These are phyloP conservation scores for Tuctoria greenei DNA, from an alignment of 176 grass and related monocot species.

Conservation along the genomic window DNA sequence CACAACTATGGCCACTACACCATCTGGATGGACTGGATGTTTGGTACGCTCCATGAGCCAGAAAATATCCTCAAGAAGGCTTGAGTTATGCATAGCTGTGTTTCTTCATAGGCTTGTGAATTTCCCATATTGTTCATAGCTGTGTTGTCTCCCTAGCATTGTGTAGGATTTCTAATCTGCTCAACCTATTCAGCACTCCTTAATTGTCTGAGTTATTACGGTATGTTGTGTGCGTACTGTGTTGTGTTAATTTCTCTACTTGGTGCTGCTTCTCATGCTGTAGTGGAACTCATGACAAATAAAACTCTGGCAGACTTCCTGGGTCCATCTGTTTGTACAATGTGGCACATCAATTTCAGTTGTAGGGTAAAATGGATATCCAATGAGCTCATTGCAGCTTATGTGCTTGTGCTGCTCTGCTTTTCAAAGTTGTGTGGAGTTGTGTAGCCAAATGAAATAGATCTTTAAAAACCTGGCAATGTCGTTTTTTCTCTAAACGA, in stretches of 20 bases:
- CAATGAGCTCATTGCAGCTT: neutral
- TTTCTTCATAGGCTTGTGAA: neutral
- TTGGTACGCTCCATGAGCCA: conserved; percentile 81
- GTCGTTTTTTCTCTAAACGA: neutral
- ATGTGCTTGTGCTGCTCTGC: neutral
- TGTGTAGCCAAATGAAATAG: neutral
- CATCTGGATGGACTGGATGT: conserved; percentile 96
- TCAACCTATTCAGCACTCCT: neutral
- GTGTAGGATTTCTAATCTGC: conserved; percentile 28
- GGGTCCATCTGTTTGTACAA: conserved; percentile 31
- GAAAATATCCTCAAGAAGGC: conserved; percentile 63
- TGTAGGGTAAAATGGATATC: conserved; percentile 13
- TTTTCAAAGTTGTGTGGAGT: neutral
- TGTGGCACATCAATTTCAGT: neutral
- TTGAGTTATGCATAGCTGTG: conserved; percentile 9
- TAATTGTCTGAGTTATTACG: neutral
- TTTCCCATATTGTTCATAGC: neutral
- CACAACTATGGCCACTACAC: conserved; percentile 99
- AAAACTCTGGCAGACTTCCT: conserved; percentile 31
- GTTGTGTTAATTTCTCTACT: neutral
- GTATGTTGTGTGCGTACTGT: conserved; percentile 25
- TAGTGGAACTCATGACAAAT: conserved; percentile 26
- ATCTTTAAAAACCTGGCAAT: neutral
- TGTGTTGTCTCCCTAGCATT: neutral
- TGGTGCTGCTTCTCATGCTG: conserved; percentile 11